Evolutionary conservation across 805 yeast species (phyloP).

Genomic region (Saturnispora dispora): DNA sequence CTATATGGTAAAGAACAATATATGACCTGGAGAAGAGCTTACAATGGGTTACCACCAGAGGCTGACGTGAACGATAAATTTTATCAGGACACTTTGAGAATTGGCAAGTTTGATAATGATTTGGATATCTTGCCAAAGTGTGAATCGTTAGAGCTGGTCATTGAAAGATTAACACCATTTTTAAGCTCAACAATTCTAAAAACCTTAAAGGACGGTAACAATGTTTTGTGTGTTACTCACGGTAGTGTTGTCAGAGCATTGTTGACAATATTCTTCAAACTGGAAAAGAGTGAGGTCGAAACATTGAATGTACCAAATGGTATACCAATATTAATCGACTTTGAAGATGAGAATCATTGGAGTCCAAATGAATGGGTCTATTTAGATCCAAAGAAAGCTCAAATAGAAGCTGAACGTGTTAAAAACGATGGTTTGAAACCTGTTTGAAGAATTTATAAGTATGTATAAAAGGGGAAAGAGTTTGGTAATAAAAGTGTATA

Average conservation of each 20-base stretch:
- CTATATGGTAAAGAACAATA: constrained; percentile 65
- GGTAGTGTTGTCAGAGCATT: constrained; percentile 76
- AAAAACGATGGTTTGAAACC: constrained; percentile 53
- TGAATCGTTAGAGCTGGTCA: constrained; percentile 68
- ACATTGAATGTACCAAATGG: constrained; percentile 77
- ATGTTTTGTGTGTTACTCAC: constrained; percentile 66
- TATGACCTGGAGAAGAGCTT: constrained; percentile 74
- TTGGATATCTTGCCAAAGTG: constrained; percentile 46
- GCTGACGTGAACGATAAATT: constrained; percentile 32
- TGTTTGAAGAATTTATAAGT: not conserved
- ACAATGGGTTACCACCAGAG: constrained; percentile 59
- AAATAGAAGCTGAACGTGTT: constrained; percentile 69
- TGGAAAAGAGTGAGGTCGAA: constrained; percentile 61
- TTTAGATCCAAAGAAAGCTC: constrained; percentile 74
- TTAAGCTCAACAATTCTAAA: constrained; percentile 42
- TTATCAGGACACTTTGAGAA: constrained; percentile 23
- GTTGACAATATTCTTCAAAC: constrained; percentile 55
- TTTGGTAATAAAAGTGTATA: too few species aligned
- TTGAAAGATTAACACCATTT: constrained; percentile 56
- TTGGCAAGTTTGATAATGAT: constrained; percentile 26
- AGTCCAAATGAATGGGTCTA: constrained; percentile 42
- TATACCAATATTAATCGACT: constrained; percentile 61
- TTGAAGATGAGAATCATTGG: constrained; percentile 33
- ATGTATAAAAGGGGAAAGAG: not conserved
- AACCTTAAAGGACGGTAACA: constrained; percentile 40